Evolutionary conservation across 805 yeast species (phyloP).

Genomic region (Yamadazyma ubonensis): DNA sequence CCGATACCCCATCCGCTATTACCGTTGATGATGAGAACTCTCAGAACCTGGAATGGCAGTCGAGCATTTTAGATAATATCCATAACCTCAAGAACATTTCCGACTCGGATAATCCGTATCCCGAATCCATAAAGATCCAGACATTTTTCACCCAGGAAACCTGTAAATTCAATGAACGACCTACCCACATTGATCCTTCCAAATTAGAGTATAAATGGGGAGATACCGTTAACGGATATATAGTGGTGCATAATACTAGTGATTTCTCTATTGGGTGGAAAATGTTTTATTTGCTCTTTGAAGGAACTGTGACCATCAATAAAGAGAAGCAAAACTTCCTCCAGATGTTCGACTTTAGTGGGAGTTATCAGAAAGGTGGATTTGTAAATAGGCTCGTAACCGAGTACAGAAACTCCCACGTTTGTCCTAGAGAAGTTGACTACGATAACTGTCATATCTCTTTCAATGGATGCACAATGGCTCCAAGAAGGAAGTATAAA

Average conservation of each 20-base stretch:
- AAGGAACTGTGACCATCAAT: constrained; percentile 39
- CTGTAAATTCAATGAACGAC: constrained; percentile 27
- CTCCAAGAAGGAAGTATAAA: constrained; percentile 23
- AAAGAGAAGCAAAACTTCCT: constrained; percentile 30
- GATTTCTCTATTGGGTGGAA: constrained; percentile 51
- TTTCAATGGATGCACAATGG: constrained; percentile 1
- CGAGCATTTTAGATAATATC: constrained; percentile 39
- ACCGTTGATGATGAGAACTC: constrained; percentile 29
- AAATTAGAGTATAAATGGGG: constrained; percentile 59
- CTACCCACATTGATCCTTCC: constrained; percentile 30
- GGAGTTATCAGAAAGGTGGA: constrained; percentile 45
- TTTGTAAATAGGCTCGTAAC: constrained; percentile 31
- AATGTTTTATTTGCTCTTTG: constrained; percentile 58
- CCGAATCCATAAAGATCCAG: constrained; percentile 26
- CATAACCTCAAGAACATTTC: constrained; percentile 33
- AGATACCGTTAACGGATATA: constrained; percentile 60
- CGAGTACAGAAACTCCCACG: constrained; percentile 18
- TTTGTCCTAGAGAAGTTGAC: constrained; percentile 5
- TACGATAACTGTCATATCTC: constrained; percentile 8
- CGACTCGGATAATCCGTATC: constrained; percentile 23
- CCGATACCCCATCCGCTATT: not conserved
- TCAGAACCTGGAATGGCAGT: constrained; percentile 26
- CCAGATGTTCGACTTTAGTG: constrained; percentile 51
- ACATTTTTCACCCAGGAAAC: constrained; percentile 36
- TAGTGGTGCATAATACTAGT: constrained; percentile 42